These are phyloP conservation scores for Penicillium sp. DNA, from an alignment of 2,329 filamentous ascomycete species.

Conservation along the genomic window DNA sequence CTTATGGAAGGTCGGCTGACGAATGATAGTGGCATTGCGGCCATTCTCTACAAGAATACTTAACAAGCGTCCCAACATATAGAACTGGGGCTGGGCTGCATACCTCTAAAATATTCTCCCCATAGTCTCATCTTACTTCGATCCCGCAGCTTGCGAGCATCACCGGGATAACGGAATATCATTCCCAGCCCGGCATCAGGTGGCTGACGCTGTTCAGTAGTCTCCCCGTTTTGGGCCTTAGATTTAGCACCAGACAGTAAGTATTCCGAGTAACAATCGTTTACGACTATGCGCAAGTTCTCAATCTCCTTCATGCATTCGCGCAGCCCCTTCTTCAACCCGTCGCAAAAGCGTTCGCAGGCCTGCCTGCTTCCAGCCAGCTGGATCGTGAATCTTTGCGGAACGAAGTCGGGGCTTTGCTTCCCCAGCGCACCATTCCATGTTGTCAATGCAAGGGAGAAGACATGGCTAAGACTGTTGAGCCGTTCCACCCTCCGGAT, in stretches of 20 bases:
- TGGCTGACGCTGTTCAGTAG: conserved; percentile 48
- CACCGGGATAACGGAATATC: conserved; percentile 88
- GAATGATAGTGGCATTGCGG: conserved; percentile 79
- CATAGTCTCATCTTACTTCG: conserved; percentile 94
- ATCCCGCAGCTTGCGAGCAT: conserved; percentile 85
- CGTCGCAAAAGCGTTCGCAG: conserved; percentile 93
- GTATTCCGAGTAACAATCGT: conserved; percentile 87
- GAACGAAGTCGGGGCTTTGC: conserved; percentile 50
- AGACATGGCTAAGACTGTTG: conserved; percentile 84
- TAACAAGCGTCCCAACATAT: too few species aligned
- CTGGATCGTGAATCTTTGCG: conserved; percentile 85
- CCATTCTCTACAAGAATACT: conserved; percentile 77
- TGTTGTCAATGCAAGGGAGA: conserved; percentile 86
- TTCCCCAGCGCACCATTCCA: conserved; percentile 67
- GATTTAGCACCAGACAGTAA: conserved; percentile 45
- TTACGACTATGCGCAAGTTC: conserved; percentile 68
- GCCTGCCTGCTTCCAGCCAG: conserved; percentile 78
- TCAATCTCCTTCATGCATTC: conserved; percentile 80
- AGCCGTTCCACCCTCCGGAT: conserved; percentile 86
- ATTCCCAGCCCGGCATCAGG: conserved; percentile 93
- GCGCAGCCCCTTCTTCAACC: conserved; percentile 78
- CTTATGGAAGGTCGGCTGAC: conserved; percentile 95
- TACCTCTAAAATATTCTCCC: conserved; percentile 78
- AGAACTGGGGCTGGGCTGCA: too few species aligned
- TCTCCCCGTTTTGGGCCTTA: conserved; percentile 43